Base-by-base conservation (phyloP, 2,329 filamentous ascomycete species). In the Tolypocladium inflatum region DNA sequence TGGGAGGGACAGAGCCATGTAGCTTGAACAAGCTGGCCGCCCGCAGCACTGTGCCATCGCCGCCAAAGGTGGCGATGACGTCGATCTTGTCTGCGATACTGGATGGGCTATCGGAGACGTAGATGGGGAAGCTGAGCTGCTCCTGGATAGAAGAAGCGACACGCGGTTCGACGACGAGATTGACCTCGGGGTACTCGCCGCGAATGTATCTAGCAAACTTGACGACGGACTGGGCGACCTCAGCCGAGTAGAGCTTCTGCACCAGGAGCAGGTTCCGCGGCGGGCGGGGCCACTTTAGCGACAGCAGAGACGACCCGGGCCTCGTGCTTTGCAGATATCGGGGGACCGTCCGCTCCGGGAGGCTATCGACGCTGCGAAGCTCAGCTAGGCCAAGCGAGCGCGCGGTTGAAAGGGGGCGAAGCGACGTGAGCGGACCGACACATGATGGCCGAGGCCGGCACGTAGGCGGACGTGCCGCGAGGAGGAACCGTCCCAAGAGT, bases 31-130 rank as follows among this genome's bases (percentile, higher is more conserved):
- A 59, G 58, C 72, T 74, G 8, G 72, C 72, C 1, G 72, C 72
- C 26, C 72, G 67, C 15, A 74, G 60, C 10, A 74, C 72, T 4
- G 72, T 74, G 10, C 72, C 72, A 19, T 99, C 94, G 48, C 94
- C 94, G 56, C 94, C 94, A 55, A 99, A 84, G 0, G 94, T 97
- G 50, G 90, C 86, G 26, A 93, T 87, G 59, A 97, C 79, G 68
- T 99, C 94, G 59, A 95, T 87, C 74, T 94, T 96, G 59, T 85
- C 78, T 45, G 90, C 84, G 57, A 94, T 84, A 26, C 76, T 78
- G 38, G 77, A 65, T 1, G 79, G 70, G 43, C 75, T 74, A 56
- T 74, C 78, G 57, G 74, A 74, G 39, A 81, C 79, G 68, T 90
- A 92, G 45, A 95, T 80, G 6, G 91, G 89, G 62, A 91, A 91